Evolutionary conservation across 352 stramenopile genomes (phyloP).

Genomic region (Blastocystis sp.): DNA sequence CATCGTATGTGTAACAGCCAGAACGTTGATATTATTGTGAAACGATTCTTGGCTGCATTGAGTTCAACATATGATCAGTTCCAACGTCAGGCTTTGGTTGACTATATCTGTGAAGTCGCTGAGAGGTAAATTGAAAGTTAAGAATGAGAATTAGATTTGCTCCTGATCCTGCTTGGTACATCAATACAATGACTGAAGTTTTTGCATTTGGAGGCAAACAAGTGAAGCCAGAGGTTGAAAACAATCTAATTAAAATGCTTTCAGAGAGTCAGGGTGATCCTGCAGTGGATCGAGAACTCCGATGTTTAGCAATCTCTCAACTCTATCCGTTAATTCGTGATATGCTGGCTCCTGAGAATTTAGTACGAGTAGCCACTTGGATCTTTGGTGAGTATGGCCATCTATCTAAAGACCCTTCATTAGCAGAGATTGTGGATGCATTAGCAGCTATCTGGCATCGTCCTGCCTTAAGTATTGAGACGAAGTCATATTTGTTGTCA

Average conservation of each 20-base stretch:
- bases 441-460: conserved; percentile 43
- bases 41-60: conserved; percentile 91
- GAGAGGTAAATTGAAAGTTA: conserved; percentile 22
- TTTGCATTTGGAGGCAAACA: conserved; percentile 48
- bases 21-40: conserved; percentile 82
- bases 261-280: conserved; percentile 51
- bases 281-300: background rate
- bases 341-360: conserved; percentile 37
- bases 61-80: conserved; percentile 88
- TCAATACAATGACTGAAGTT: conserved; percentile 55
- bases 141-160: conserved; percentile 15
- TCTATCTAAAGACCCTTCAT: conserved; percentile 8
- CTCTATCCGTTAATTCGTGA: conserved; percentile 44
- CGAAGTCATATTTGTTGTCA: conserved; percentile 38
- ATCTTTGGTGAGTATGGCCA: conserved; percentile 57
- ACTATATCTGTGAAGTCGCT: conserved; percentile 39
- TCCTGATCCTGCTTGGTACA: conserved; percentile 51
- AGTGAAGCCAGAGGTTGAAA: conserved; percentile 31
- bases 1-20: conserved; percentile 60
- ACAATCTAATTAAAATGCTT: conserved; percentile 40
- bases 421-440: conserved; percentile 26
- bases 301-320: conserved; percentile 25
- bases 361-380: conserved; percentile 46
- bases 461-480: conserved; percentile 21
- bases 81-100: conserved; percentile 81